These are phyloP conservation scores for Candolleomyces aberdarensis DNA, from an alignment of 768 basidiomycete species.

Conservation along the genomic window DNA sequence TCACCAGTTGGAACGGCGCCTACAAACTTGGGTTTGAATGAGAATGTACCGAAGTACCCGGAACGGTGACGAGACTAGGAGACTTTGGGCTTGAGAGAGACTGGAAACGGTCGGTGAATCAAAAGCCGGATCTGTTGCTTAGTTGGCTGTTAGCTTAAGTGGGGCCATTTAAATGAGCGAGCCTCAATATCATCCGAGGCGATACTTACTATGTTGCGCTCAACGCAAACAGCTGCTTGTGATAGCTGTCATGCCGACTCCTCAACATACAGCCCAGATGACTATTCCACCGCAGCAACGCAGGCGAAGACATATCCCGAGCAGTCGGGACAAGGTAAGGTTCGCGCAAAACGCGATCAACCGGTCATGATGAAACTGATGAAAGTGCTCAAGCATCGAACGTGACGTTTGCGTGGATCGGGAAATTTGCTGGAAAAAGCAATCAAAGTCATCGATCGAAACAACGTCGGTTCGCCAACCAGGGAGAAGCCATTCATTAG, in stretches of 20 bases:
- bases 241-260: background rate
- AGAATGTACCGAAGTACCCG: background rate
- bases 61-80: background rate
- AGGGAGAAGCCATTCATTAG: too few relatives aligned
- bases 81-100: background rate
- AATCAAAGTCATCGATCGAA: too few relatives aligned
- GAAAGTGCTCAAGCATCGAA: background rate
- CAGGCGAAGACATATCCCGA: background rate
- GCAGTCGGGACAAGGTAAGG: background rate
- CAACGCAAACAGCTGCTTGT: background rate
- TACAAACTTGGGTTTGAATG: background rate
- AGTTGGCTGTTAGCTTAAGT: background rate
- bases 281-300: background rate
- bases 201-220: background rate
- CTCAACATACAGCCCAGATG: background rate
- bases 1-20: background rate
- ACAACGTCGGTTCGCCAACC: too few relatives aligned
- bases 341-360: background rate
- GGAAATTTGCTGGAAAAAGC: too few relatives aligned
- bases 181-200: background rate
- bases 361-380: background rate
- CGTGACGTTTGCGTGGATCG: too few relatives aligned
- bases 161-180: background rate
- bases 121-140: background rate
- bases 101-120: background rate